These are phyloP conservation scores for Cutaneotrichosporon curvatum DNA, from an alignment of 1,284 basidiomycete species.

Conservation along the genomic window DNA sequence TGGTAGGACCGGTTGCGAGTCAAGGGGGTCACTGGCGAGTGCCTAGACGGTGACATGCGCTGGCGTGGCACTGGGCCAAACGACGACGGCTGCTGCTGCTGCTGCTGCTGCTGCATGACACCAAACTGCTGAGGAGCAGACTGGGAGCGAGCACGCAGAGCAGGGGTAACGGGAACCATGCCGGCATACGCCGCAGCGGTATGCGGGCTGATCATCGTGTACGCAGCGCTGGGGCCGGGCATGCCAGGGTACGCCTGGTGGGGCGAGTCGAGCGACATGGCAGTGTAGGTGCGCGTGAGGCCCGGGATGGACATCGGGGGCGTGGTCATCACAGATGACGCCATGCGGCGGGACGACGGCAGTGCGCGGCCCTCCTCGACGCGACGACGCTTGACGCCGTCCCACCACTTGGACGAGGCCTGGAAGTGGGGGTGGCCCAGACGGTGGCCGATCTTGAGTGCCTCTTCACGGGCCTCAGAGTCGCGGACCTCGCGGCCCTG, in stretches of 20 bases:
- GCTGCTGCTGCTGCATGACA: conserved; percentile 1
- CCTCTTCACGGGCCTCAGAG: conserved; percentile 18
- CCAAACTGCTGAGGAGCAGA: conserved; percentile 15
- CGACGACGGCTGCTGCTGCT: conserved; percentile 8
- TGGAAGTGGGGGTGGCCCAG: conserved; percentile 20
- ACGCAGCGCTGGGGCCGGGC: conserved; percentile 8
- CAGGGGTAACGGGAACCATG: neutral
- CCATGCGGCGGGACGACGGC: conserved; percentile 12
- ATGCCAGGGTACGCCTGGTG: conserved; percentile 12
- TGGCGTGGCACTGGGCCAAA: conserved; percentile 18
- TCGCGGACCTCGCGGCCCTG: conserved; percentile 18
- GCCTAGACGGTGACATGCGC: conserved; percentile 13
- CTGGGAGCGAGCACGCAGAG: conserved; percentile 14
- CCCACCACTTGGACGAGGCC: conserved; percentile 23
- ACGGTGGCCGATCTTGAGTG: conserved; percentile 14
- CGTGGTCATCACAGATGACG: conserved; percentile 3
- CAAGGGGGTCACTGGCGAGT: conserved; percentile 12
- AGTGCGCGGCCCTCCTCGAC: conserved; percentile 19
- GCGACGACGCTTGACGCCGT: conserved; percentile 20
- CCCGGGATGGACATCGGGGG: conserved; percentile 4
- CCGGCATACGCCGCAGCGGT: conserved; percentile 4
- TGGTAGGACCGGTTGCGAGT: conserved; percentile 13
- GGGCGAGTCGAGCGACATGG: conserved; percentile 15
- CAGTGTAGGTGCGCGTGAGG: conserved; percentile 15
- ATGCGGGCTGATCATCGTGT: conserved; percentile 9